A percentile compares a stretch with the other conserved stretches of the same genome.
Conservation (phyloP, 768 basidiomycete species). For the Calocybe indica region DNA sequence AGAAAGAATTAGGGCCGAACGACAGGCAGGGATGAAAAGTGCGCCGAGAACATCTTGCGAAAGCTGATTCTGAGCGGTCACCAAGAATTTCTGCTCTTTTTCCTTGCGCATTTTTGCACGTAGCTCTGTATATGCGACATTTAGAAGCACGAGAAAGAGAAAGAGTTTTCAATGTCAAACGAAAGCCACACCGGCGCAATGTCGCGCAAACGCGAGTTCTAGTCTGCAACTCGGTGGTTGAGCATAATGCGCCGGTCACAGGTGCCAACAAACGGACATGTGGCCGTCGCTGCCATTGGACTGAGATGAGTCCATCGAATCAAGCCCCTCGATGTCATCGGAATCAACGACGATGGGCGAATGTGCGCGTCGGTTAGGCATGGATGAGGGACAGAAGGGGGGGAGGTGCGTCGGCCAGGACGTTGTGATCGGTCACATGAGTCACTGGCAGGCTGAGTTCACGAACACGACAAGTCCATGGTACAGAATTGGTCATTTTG, state of each 20-base stretch:
- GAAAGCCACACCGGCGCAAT: constrained; percentile 10
- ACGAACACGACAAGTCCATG: too few species aligned
- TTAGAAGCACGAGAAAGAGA: neutral
- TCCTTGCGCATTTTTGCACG: constrained; percentile 14
- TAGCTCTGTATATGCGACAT: constrained; percentile 4
- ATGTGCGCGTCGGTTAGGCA: too few species aligned
- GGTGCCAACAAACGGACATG: constrained; percentile 4
- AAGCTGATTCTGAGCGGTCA: constrained; percentile 14
- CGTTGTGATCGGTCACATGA: too few species aligned
- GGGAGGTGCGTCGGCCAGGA: too few species aligned
- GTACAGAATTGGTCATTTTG: too few species aligned
- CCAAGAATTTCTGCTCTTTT: constrained; percentile 13
- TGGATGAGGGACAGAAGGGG: too few species aligned
- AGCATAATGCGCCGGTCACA: neutral
- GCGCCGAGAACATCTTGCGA: constrained; percentile 9
- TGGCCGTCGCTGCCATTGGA: constrained; percentile 16
- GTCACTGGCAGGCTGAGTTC: too few species aligned
- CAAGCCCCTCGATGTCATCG: constrained; percentile 7
- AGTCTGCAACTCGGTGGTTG: constrained; percentile 1
- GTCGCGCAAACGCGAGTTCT: constrained; percentile 11
- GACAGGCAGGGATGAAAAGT: neutral
- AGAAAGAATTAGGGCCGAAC: neutral
- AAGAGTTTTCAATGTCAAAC: neutral
- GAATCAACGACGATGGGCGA: neutral
- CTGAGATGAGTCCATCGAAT: constrained; percentile 12